Evolutionary conservation across 805 yeast genomes (phyloP).

Genomic region (Kockiozyma suomiensis): DNA sequence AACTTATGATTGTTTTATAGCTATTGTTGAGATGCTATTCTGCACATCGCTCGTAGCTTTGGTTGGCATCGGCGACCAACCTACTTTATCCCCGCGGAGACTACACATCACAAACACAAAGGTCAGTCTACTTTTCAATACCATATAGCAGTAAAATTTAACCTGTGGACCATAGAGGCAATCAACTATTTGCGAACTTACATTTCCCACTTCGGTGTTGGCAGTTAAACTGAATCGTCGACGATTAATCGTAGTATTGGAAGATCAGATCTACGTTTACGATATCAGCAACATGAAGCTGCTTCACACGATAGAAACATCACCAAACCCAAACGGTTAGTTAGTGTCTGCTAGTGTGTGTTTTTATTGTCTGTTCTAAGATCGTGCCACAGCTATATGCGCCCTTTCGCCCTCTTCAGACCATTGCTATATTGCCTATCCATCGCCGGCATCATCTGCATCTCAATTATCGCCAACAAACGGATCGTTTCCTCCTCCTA

Average conservation of each 20-base stretch:
- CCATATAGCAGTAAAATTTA: too few species aligned
- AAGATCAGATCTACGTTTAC: slow-evolving; percentile 82
- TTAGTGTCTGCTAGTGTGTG: not conserved
- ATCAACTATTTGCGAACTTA: slow-evolving; percentile 78
- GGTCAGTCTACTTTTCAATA: slow-evolving; percentile 30
- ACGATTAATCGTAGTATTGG: slow-evolving; percentile 72
- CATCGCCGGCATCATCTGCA: slow-evolving; percentile 48
- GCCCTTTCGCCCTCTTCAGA: slow-evolving; percentile 48
- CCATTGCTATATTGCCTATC: slow-evolving; percentile 57
- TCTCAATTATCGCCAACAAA: slow-evolving; percentile 30
- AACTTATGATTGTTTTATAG: slow-evolving; percentile 9
- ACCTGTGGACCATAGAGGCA: slow-evolving; percentile 60
- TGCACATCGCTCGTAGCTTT: slow-evolving; percentile 83
- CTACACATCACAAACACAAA: slow-evolving; percentile 83
- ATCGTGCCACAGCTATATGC: slow-evolving; percentile 41
- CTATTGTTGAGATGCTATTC: slow-evolving; percentile 83
- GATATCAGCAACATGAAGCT: slow-evolving; percentile 89
- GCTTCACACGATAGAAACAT: slow-evolving; percentile 66
- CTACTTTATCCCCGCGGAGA: slow-evolving; percentile 68
- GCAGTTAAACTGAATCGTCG: slow-evolving; percentile 79
- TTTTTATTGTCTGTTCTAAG: not conserved
- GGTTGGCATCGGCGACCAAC: slow-evolving; percentile 75
- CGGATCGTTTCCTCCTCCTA: slow-evolving; percentile 22
- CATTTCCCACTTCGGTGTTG: slow-evolving; percentile 76
- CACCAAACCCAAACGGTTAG: slow-evolving; percentile 48